Evolutionary conservation across 257 asterid genomes (phyloP).

Genomic region (Nicotiana paniculata): DNA sequence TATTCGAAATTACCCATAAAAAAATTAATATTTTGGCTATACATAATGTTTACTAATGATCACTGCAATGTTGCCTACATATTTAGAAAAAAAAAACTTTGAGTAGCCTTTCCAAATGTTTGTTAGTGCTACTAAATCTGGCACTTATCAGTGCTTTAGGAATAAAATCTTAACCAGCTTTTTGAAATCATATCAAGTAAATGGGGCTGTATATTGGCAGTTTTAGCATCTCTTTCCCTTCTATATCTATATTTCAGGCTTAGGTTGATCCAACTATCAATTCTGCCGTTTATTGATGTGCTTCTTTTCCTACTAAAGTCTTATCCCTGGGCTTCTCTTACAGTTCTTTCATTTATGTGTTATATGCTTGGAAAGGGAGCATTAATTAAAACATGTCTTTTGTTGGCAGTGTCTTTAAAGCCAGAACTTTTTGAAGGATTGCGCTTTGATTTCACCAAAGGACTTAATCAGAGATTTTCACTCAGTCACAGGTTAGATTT

Average conservation of each 20-base stretch:
- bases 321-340: not conserved
- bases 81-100: too few relatives aligned
- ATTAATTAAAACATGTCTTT: slow-evolving; percentile 9
- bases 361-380: not conserved
- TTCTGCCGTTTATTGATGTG: not conserved
- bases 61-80: too few relatives aligned
- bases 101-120: not conserved
- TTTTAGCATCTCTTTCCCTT: not conserved
- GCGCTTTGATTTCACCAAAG: slow-evolving; percentile 92
- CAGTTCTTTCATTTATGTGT: not conserved
- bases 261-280: not conserved
- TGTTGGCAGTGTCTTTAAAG: slow-evolving; percentile 83
- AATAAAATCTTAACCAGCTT: not conserved
- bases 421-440: slow-evolving; percentile 95
- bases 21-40: too few relatives aligned
- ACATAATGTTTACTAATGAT: too few relatives aligned
- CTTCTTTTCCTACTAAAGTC: not conserved
- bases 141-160: not conserved
- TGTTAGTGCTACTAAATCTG: not conserved
- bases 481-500: slow-evolving; percentile 81
- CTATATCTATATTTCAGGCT: not conserved
- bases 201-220: not conserved
- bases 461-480: slow-evolving; percentile 75
- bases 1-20: too few relatives aligned
- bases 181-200: not conserved